A percentile compares a stretch with the other conserved stretches of the same genome.
Evolutionary conservation across 768 basidiomycete species (phyloP).

Genomic region (Suillus lakei): DNA sequence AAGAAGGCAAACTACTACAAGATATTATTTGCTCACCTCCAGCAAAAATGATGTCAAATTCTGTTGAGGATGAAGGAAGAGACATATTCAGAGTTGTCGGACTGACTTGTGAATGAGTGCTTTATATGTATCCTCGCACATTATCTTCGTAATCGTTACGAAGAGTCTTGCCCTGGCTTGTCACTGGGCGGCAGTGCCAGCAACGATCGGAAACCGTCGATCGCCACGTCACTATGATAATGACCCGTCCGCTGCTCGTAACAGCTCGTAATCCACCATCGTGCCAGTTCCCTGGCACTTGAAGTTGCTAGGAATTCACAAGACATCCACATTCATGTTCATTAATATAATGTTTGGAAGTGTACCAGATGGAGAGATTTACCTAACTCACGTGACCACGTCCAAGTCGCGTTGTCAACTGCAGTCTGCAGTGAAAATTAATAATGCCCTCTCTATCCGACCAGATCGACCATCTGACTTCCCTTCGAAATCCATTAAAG

Average conservation of each 20-base stretch:
- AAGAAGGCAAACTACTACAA: conserved; percentile 3
- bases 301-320: no score
- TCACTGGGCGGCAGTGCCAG: conserved; percentile 4
- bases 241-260: no score
- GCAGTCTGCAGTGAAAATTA: no score
- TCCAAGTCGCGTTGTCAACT: background rate
- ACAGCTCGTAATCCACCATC: no score
- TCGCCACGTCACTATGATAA: no score
- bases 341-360: no score
- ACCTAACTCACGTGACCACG: background rate
- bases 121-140: no score
- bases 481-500: conserved; percentile 56
- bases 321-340: conserved; percentile 10
- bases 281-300: no score
- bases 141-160: no score
- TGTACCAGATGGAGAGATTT: no score
- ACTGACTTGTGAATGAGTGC: no score
- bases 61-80: background rate
- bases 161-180: background rate
- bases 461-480: conserved; percentile 68
- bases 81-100: no score
- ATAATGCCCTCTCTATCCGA: conserved; percentile 63
- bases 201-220: conserved; percentile 2
- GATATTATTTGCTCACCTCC: conserved; percentile 47
- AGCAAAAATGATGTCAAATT: conserved; percentile 58